Evolutionary conservation across 768 basidiomycete species (phyloP).

Genomic region (Leccinum imitatum): DNA sequence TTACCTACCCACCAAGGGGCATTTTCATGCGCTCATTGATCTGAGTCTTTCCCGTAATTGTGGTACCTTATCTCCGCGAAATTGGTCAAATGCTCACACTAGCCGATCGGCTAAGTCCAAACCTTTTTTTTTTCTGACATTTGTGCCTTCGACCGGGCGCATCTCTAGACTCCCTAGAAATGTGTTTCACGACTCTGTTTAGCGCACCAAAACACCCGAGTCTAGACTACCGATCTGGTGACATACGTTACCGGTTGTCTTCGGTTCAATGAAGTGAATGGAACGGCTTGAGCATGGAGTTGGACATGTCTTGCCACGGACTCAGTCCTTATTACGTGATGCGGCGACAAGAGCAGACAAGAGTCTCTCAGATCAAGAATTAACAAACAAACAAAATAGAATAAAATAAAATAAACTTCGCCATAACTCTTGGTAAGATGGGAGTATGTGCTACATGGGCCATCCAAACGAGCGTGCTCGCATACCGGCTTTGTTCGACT

Average conservation of each 20-base stretch:
- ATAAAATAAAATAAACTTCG: too few species aligned
- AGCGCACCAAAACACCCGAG: neutral
- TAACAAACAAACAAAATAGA: too few species aligned
- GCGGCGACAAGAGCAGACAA: too few species aligned
- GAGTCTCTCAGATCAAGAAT: too few species aligned
- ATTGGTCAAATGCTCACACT: neutral
- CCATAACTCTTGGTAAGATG: too few species aligned
- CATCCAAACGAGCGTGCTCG: too few species aligned
- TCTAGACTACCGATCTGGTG: neutral
- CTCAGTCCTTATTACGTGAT: neutral
- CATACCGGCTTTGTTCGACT: too few species aligned
- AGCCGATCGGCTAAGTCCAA: constrained; percentile 14
- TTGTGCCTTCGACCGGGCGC: neutral
- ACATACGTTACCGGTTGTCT: neutral
- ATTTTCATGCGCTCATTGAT: constrained; percentile 4
- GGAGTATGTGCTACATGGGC: too few species aligned
- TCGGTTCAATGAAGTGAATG: neutral
- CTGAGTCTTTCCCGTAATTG: neutral
- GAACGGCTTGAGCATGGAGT: neutral
- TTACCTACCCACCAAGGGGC: neutral
- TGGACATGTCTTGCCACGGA: neutral
- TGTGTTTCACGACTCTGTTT: neutral
- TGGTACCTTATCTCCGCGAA: constrained; percentile 28
- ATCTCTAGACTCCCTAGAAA: too few species aligned
- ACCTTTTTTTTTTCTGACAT: neutral